A percentile compares a stretch with the other conserved stretches of the same genome.
Evolutionary conservation across 768 basidiomycete genomes (phyloP).

Genomic region (Trametes cubensis): DNA sequence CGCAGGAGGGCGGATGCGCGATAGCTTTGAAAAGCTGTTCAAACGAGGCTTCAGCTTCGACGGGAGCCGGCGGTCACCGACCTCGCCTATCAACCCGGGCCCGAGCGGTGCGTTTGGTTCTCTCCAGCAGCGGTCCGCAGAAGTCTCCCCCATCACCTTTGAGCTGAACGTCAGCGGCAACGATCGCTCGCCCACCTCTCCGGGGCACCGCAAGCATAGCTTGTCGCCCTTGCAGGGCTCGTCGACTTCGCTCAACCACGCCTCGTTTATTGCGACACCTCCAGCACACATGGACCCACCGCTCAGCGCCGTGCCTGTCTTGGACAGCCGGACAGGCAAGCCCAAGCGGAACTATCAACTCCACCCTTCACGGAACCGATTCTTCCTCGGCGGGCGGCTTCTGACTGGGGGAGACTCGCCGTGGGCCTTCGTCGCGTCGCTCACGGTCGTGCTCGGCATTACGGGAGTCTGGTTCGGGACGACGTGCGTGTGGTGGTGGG

Average conservation of each 20-base stretch:
- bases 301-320: constrained; percentile 39
- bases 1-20: constrained; percentile 49
- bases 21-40: constrained; percentile 64
- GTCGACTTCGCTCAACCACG: constrained; percentile 24
- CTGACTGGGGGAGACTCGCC: constrained; percentile 87
- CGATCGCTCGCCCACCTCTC: constrained; percentile 27
- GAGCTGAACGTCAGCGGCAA: constrained; percentile 28
- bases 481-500: constrained; percentile 90
- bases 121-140: constrained; percentile 25
- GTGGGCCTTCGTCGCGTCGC: constrained; percentile 73
- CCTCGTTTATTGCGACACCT: constrained; percentile 32
- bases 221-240: constrained; percentile 27
- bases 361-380: constrained; percentile 75
- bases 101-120: constrained; percentile 19
- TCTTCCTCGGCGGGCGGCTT: constrained; percentile 70
- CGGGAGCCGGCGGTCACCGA: constrained; percentile 30
- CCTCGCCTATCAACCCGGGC: constrained; percentile 25
- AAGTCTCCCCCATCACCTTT: constrained; percentile 30
- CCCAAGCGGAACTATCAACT: constrained; percentile 58
- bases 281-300: constrained; percentile 37
- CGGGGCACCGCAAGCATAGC: constrained; percentile 26
- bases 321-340: constrained; percentile 40
- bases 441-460: constrained; percentile 64
- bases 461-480: constrained; percentile 86
- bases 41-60: constrained; percentile 49